A percentile compares a stretch with the other conserved stretches of the same genome.
Conservation (phyloP, 2,329 filamentous ascomycete genomes). For the Chrysoporthe cubensis region DNA sequence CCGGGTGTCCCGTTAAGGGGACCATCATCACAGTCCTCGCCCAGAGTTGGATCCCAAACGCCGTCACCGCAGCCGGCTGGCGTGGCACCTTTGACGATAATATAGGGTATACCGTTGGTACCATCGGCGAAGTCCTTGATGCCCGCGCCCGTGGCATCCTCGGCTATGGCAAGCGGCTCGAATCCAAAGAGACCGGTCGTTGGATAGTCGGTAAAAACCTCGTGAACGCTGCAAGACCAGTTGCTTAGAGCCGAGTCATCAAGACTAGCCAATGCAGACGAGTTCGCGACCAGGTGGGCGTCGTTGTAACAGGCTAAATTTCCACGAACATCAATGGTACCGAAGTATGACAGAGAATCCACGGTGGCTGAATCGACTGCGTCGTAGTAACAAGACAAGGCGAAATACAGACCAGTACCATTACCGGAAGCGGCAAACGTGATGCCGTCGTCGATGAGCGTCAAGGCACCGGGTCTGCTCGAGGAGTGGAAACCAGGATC, state of each 20-base stretch:
- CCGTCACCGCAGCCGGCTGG: slow-evolving; percentile 47
- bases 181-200: slow-evolving; percentile 41
- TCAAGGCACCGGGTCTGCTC: slow-evolving; percentile 37
- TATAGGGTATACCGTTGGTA: slow-evolving; percentile 45
- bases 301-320: slow-evolving; percentile 45
- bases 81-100: slow-evolving; percentile 46
- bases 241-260: slow-evolving; percentile 43
- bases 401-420: slow-evolving; percentile 45
- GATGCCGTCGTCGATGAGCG: slow-evolving; percentile 45
- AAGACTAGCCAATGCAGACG: slow-evolving; percentile 39
- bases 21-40: slow-evolving; percentile 48
- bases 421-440: slow-evolving; percentile 40
- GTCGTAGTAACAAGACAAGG: slow-evolving; percentile 48
- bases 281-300: slow-evolving; percentile 45
- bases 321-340: slow-evolving; percentile 45
- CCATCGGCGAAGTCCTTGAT: slow-evolving; percentile 42
- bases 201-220: slow-evolving; percentile 45
- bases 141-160: slow-evolving; percentile 41
- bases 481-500: slow-evolving; percentile 41
- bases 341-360: slow-evolving; percentile 39
- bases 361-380: slow-evolving; percentile 30
- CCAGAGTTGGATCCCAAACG: slow-evolving; percentile 37
- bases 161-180: slow-evolving; percentile 45
- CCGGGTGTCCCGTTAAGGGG: slow-evolving; percentile 37
- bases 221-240: slow-evolving; percentile 49